phyloP scores from a whole-genome alignment of 371 early-diverging fungal genomes.

The Syncephalastrum racemosum region DNA sequence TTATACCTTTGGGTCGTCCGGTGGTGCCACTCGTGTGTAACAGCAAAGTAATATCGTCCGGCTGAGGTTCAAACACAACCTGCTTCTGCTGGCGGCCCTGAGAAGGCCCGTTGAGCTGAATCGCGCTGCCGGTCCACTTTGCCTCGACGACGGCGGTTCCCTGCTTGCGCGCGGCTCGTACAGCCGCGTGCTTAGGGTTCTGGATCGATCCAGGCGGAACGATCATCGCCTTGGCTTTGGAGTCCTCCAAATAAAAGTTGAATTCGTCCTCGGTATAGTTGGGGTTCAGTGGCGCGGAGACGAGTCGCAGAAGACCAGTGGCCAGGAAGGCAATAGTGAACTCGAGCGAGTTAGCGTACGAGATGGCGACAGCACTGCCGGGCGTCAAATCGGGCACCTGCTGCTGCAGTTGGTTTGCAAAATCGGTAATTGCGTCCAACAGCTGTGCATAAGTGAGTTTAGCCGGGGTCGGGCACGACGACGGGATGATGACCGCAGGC shows the following conservation, averaged over 20 bases:
- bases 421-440: constrained; percentile 33
- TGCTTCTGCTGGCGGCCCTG: not conserved
- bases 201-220: constrained; percentile 55
- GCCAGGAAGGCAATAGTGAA: constrained; percentile 73
- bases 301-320: constrained; percentile 57
- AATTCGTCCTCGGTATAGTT: constrained; percentile 74
- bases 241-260: constrained; percentile 78
- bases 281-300: constrained; percentile 81
- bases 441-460: constrained; percentile 36
- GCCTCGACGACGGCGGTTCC: constrained; percentile 56
- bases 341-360: constrained; percentile 72
- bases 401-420: constrained; percentile 31
- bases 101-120: constrained; percentile 27
- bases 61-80: constrained; percentile 32
- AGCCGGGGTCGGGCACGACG: constrained; percentile 31
- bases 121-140: constrained; percentile 46
- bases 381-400: constrained; percentile 42
- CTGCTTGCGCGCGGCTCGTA: constrained; percentile 62
- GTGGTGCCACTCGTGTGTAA: constrained; percentile 87
- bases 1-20: constrained; percentile 77
- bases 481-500: constrained; percentile 46
- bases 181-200: constrained; percentile 52
- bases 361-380: constrained; percentile 68
- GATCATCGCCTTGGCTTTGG: constrained; percentile 62
- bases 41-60: constrained; percentile 68